Evolutionary conservation across 179 eudicot genomes (phyloP), one percentile per base, ranked within the genome.

Genomic region (Corrigiola litoralis): DNA sequence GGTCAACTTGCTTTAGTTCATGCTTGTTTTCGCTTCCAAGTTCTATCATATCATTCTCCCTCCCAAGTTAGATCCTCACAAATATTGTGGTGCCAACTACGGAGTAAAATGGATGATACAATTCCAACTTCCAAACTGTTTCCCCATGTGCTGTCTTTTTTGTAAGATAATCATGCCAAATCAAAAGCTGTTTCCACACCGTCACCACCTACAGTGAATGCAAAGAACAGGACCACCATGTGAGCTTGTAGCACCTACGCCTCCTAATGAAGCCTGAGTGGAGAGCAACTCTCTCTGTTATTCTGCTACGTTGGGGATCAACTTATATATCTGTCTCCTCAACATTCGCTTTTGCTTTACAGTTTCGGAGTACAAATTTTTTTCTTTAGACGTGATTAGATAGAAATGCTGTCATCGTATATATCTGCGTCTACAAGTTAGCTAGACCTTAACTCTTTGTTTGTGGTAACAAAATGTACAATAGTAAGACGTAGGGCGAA

Each of bases 151-250:
- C 49, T 63, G 72, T 63, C 65, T 25, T 48, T 55, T 31, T 12
- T 41, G 37, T 48, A 5, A 33, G 51, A 8, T 55, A 46, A 49
- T 28, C 24, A 54, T 13, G 41, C 67, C 58, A 36, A 54, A 45
- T 55, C 56, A 61, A 16, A 44, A 48, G 51, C 38, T 66, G 62
- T 53, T 57, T 31, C 65, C 24, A 27, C 68, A 58, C n/a, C n/a
- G n/a, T n/a, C n/a, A n/a, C 60, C 37, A 66, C 44, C 18, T 61
- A 67, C 14, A 67, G 58, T 55, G 54, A 63, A 51, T 67, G 63
- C 46, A 18, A 53, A 13, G 42, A 31, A 23, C 41, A 61, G 73
- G 72, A 68, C 65, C 77, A 67, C 77, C 73, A 68, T 40, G 67
- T 72, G 66, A 60, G 60, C 28, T 46, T 44, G 44, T 36, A 44